These are phyloP conservation scores for Whalleya microplaca DNA, from an alignment of 2,329 filamentous ascomycete genomes.

Conservation along the genomic window DNA sequence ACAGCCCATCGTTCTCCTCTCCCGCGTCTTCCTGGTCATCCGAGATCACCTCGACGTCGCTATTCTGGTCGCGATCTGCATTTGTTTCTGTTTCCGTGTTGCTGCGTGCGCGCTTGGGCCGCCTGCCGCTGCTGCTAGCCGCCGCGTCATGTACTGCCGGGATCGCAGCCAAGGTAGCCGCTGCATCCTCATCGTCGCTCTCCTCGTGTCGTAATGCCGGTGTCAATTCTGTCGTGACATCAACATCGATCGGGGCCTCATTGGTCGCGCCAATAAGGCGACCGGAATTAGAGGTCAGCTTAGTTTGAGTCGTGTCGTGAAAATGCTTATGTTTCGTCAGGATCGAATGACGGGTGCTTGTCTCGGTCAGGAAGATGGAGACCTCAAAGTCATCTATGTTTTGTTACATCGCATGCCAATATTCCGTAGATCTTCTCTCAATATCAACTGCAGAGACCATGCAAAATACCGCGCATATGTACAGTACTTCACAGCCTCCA, in stretches of 20 bases:
- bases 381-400: conserved; percentile 88
- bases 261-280: conserved; percentile 62
- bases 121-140: conserved; percentile 32
- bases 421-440: conserved; percentile 18
- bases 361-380: conserved; percentile 89
- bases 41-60: conserved; percentile 41
- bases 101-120: conserved; percentile 38
- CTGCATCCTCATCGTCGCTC: conserved; percentile 61
- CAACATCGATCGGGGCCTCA: conserved; percentile 57
- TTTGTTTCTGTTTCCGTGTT: conserved; percentile 30
- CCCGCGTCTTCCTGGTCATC: conserved; percentile 41
- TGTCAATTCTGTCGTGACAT: conserved; percentile 42
- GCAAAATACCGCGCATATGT: conserved; percentile 20
- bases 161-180: conserved; percentile 58
- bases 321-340: conserved; percentile 85
- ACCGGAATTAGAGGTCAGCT: conserved; percentile 63
- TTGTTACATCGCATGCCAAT: conserved; percentile 28
- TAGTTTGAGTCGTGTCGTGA: conserved; percentile 57
- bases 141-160: conserved; percentile 45
- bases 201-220: conserved; percentile 56
- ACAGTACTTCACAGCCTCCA: conserved; percentile 13
- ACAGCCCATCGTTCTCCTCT: conserved; percentile 39
- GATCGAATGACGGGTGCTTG: conserved; percentile 81
- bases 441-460: conserved; percentile 8
- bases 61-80: conserved; percentile 30